These are phyloP conservation scores for Cadophora luteo-olivacea DNA, from an alignment of 2,329 filamentous ascomycete species.

Conservation along the genomic window DNA sequence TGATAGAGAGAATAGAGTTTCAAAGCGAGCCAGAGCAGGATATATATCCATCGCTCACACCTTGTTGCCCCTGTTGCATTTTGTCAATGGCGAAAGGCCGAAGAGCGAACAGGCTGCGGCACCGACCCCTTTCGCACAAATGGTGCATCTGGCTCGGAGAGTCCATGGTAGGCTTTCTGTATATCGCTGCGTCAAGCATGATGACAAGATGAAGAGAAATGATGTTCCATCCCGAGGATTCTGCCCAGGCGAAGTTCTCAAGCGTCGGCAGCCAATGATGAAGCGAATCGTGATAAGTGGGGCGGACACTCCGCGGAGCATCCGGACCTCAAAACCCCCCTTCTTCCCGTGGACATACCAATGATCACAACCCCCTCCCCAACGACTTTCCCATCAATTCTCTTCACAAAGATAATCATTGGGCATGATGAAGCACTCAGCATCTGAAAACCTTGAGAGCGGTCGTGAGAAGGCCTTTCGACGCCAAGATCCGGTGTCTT, in stretches of 20 bases:
- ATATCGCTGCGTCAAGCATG: not conserved
- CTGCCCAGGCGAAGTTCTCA: not conserved
- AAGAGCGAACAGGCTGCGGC: no score
- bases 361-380: no score
- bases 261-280: not conserved
- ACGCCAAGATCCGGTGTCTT: conserved; percentile 39
- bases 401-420: no score
- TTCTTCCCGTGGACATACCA: not conserved
- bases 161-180: not conserved
- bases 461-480: conserved; percentile 28
- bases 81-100: not conserved
- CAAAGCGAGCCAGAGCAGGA: not conserved
- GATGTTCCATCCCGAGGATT: not conserved
- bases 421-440: conserved; percentile 16
- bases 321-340: not conserved
- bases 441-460: not conserved
- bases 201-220: not conserved
- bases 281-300: not conserved
- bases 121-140: not conserved
- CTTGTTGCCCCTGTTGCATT: not conserved
- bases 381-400: no score
- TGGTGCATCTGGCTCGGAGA: no score
- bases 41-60: not conserved
- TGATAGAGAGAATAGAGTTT: not conserved
- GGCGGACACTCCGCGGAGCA: not conserved